phyloP scores from a whole-genome alignment of 2,329 filamentous ascomycete species.

The Neofusicoccum laricinum region DNA sequence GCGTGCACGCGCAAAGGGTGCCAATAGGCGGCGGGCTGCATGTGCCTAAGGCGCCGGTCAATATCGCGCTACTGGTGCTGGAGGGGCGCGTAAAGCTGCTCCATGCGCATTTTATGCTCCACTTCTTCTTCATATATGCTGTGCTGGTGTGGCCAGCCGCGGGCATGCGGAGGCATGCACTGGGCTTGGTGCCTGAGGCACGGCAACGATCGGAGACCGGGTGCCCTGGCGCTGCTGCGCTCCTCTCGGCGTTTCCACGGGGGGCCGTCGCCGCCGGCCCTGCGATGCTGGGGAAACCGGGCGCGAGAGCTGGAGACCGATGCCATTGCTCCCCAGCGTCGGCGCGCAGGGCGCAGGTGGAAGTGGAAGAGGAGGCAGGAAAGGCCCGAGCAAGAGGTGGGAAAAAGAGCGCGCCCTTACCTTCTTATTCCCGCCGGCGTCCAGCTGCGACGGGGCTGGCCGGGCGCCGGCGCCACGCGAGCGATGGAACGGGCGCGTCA shows the following conservation, averaged over 20 bases:
- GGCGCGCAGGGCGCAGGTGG: neutral
- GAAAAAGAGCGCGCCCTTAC: neutral
- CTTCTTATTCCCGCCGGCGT: neutral
- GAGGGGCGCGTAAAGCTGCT: slow-evolving; percentile 8
- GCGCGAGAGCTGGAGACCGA: neutral
- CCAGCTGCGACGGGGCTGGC: neutral
- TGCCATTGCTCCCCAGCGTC: neutral
- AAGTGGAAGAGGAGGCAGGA: neutral
- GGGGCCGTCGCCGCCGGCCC: neutral
- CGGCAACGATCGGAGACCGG: neutral
- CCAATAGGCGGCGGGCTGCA: neutral
- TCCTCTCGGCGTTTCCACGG: neutral
- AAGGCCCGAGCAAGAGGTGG: neutral
- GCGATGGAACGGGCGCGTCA: neutral
- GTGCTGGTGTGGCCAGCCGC: neutral
- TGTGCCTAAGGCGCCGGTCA: slow-evolving; percentile 6
- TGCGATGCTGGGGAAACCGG: neutral
- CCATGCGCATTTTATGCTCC: neutral
- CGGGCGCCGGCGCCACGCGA: neutral
- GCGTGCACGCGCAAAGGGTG: neutral
- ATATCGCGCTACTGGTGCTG: neutral
- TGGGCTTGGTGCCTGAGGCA: neutral
- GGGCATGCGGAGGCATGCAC: neutral
- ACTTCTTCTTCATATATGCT: slow-evolving; percentile 10
- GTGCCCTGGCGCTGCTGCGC: neutral